These are phyloP conservation scores for Priceomyces medius DNA, from an alignment of 805 yeast species.

Conservation along the genomic window DNA sequence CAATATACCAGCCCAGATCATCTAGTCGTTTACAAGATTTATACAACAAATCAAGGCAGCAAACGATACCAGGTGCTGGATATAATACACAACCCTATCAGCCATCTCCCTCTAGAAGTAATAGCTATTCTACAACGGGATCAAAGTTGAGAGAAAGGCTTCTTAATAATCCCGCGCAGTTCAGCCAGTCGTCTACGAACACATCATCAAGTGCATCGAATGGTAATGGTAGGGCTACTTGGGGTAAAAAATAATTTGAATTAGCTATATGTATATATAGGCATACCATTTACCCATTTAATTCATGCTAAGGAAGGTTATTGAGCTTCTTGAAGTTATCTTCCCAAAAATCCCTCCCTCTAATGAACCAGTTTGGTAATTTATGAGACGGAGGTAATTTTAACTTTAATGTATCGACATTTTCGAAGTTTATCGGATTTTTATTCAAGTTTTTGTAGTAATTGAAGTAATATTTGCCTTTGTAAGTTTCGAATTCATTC, in stretches of 20 bases:
- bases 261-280: not conserved
- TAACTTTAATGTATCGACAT: slow-evolving; percentile 41
- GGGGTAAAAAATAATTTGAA: slow-evolving; percentile 20
- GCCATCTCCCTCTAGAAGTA: slow-evolving; percentile 21
- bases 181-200: not conserved
- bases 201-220: slow-evolving; percentile 6
- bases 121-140: slow-evolving; percentile 25
- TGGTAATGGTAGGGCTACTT: slow-evolving; percentile 18
- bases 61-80: slow-evolving; percentile 34
- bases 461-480: slow-evolving; percentile 27
- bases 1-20: slow-evolving; percentile 29
- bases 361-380: slow-evolving; percentile 75
- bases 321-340: slow-evolving; percentile 23
- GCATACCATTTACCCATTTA: not conserved
- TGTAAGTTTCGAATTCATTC: slow-evolving; percentile 14
- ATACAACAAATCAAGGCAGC: slow-evolving; percentile 41
- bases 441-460: slow-evolving; percentile 45
- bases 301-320: slow-evolving; percentile 1
- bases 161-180: slow-evolving; percentile 16
- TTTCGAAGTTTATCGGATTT: slow-evolving; percentile 29
- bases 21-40: slow-evolving; percentile 38
- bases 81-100: slow-evolving; percentile 20
- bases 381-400: slow-evolving; percentile 59
- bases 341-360: slow-evolving; percentile 69
- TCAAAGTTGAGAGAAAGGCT: slow-evolving; percentile 29